phyloP scores from a whole-genome alignment of 257 asterid genomes.

The Vinca minor region DNA sequence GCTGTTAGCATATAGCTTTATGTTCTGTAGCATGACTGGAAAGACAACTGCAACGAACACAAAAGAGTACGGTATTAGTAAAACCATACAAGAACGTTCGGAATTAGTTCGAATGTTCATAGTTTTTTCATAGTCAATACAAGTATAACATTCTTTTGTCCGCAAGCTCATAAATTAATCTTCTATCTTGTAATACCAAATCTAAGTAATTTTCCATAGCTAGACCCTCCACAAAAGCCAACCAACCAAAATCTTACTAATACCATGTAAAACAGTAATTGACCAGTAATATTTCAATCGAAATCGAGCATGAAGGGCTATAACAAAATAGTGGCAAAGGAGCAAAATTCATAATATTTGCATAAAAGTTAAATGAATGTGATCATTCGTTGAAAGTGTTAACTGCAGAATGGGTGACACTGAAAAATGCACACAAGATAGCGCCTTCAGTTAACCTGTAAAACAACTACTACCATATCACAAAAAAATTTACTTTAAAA shows the following conservation, averaged over 20 bases:
- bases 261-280: background rate
- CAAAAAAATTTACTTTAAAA: background rate
- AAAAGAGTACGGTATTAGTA: background rate
- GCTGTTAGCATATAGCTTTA: background rate
- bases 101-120: background rate
- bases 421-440: background rate
- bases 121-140: background rate
- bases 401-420: background rate
- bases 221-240: background rate
- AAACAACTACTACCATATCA: background rate
- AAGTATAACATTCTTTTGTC: background rate
- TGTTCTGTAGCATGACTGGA: background rate
- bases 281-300: background rate
- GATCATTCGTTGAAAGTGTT: background rate
- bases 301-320: slow-evolving; percentile 2
- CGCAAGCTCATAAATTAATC: no score
- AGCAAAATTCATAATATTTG: background rate
- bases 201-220: no score
- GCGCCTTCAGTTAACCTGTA: background rate
- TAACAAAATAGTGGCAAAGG: background rate
- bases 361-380: background rate
- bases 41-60: slow-evolving; percentile 5
- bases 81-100: background rate
- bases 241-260: background rate
- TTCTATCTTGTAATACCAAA: no score